Evolutionary conservation across 192 early-diverging fungal species (phyloP), one percentile per base, ranked within the genome.

Genomic region (Entomortierella lignicola): DNA sequence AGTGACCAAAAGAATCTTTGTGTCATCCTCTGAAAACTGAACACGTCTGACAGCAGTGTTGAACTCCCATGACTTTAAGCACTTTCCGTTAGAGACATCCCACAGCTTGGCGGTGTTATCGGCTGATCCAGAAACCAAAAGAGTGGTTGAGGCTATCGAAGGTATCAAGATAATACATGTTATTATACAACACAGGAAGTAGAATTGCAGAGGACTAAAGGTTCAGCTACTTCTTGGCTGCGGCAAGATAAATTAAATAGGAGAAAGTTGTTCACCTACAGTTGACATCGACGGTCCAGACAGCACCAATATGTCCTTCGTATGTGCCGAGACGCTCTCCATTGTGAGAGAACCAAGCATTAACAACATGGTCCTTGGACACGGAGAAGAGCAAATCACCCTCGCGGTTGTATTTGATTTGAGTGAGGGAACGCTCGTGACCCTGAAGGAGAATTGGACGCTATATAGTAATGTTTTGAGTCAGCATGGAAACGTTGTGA

Each of bases 321-420:
- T 94, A 96, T 42, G 92, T 94, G 44, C 98, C 98, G 34, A 99
- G 86, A 50, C 95, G 91, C 87, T 99, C 98, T 66, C 98, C 98
- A 81, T 97, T 99, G 85, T 96, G 94, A 50, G 97, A 94, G 77
- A 92, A 98, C 98, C 98, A 99, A 51, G 95, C 93, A 70, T 92
- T 95, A 50, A 94, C 92, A 61, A 93, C 88, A 69, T 92, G 93
- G 89, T 99, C 98, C 85, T 99, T 99, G 39, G 95, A 91, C 56
- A 90, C 92, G 8, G 96, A 94, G 86, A 99, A 97, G 56, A 99
- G 84, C 62, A 99, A 88, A 84, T 99, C 98, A 44, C 98, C 98
- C 80, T 98, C 98, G 37, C 87, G 75, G 89, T 99, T 99, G 92
- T 98, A 99, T 82, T 95, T 95, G 83, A 99, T 91, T 80, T 96